phyloP scores from a whole-genome alignment of 805 yeast genomes.

The Martiniozyma abietophila region DNA sequence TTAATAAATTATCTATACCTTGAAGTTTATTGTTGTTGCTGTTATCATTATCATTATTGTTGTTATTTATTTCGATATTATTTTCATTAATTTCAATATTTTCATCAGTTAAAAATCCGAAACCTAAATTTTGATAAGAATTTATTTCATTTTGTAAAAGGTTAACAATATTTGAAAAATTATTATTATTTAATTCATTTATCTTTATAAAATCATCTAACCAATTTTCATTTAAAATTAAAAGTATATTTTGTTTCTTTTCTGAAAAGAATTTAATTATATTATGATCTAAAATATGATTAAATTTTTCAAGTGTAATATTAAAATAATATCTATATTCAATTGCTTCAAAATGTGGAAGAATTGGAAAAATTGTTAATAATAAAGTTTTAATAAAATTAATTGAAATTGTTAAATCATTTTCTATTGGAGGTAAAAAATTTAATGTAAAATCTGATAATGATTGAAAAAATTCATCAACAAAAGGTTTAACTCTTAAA shows the following conservation, averaged over 20 bases:
- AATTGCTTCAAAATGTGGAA: conserved; percentile 56
- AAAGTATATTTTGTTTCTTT: conserved; percentile 25
- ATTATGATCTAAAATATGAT: conserved; percentile 21
- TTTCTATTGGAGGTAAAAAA: conserved; percentile 64
- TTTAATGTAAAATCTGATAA: conserved; percentile 66
- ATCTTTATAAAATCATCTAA: conserved; percentile 19
- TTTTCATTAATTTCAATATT: conserved; percentile 2
- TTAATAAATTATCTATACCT: conserved; percentile 23
- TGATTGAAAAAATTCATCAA: conserved; percentile 61
- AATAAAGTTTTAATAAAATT: conserved; percentile 52
- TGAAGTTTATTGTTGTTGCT: conserved; percentile 14
- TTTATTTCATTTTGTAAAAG: conserved; percentile 22
- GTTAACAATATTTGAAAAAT: conserved; percentile 20
- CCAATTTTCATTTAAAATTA: conserved; percentile 27
- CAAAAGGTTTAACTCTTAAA: conserved; percentile 56
- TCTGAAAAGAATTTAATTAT: conserved; percentile 22
- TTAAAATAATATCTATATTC: conserved; percentile 40
- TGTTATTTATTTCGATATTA: background rate
- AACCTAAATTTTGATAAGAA: conserved; percentile 18
- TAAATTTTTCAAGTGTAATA: conserved; percentile 27
- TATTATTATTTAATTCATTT: conserved; percentile 24
- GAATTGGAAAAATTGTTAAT: conserved; percentile 46
- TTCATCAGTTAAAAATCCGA: conserved; percentile 11
- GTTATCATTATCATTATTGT: no score
- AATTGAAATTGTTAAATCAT: conserved; percentile 43